Conservation (phyloP, 2,329 filamentous ascomycete genomes). For the Xylaria digitata region DNA sequence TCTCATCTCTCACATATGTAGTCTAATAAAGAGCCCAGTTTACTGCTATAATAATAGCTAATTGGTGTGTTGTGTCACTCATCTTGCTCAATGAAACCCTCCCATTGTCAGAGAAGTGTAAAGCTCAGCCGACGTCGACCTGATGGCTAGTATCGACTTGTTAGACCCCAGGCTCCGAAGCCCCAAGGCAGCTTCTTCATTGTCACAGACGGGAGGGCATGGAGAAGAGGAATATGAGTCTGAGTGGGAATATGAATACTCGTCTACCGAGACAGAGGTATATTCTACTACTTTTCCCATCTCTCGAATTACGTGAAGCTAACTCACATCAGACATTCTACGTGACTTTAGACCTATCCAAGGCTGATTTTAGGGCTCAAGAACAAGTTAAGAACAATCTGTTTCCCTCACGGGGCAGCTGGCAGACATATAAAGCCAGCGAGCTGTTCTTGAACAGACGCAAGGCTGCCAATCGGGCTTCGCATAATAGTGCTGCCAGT, state of each 20-base stretch:
- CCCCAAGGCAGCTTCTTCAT: constrained; percentile 25
- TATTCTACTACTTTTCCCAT: constrained; percentile 9
- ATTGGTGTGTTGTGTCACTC: background rate
- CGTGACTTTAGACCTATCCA: constrained; percentile 71
- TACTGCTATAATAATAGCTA: background rate
- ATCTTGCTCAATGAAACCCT: constrained; percentile 41
- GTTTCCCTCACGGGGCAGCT: constrained; percentile 56
- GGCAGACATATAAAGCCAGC: constrained; percentile 55
- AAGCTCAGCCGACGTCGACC: constrained; percentile 39
- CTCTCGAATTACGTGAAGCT: constrained; percentile 2
- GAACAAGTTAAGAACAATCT: constrained; percentile 53
- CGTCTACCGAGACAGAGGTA: constrained; percentile 71
- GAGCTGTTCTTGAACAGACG: constrained; percentile 43
- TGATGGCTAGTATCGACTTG: constrained; percentile 45
- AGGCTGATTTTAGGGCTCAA: constrained; percentile 65
- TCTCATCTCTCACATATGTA: constrained; percentile 17
- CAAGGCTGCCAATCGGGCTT: constrained; percentile 23
- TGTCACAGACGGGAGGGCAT: constrained; percentile 13
- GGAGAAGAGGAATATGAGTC: constrained; percentile 62
- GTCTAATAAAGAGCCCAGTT: constrained; percentile 7
- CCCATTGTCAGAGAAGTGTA: constrained; percentile 21
- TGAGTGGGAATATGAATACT: constrained; percentile 77
- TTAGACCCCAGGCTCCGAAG: constrained; percentile 37
- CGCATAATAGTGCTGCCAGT: constrained; percentile 32
- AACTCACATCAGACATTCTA: constrained; percentile 67